These are phyloP conservation scores for Diaporthe ilicicola DNA, from an alignment of 2,329 filamentous ascomycete genomes.

Conservation along the genomic window DNA sequence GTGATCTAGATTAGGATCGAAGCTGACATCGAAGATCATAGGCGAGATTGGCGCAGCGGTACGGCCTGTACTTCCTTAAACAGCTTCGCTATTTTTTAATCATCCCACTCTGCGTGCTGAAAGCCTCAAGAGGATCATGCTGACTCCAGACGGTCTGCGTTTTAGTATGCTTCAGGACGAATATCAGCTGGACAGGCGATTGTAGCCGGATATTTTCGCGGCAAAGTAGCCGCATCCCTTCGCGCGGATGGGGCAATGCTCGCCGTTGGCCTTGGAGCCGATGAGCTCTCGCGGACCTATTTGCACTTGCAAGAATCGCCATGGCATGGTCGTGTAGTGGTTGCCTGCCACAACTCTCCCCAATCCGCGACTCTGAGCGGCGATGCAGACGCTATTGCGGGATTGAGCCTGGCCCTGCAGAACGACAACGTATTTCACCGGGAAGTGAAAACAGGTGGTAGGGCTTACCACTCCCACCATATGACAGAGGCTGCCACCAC, in stretches of 20 bases:
- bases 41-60: not conserved
- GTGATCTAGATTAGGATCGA: too few species aligned
- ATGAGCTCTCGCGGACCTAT: too few species aligned
- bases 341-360: constrained; percentile 31
- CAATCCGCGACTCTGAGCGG: constrained; percentile 27
- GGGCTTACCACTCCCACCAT: not conserved
- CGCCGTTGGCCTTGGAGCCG: not conserved
- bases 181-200: not conserved
- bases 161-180: not conserved
- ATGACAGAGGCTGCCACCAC: not conserved
- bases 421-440: not conserved
- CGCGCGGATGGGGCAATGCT: not conserved
- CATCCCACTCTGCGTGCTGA: too few species aligned
- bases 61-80: not conserved
- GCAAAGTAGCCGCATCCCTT: not conserved
- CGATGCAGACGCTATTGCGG: not conserved
- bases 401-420: not conserved
- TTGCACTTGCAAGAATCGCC: not conserved
- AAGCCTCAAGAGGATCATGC: too few species aligned
- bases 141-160: too few species aligned
- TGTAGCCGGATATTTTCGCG: not conserved
- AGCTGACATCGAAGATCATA: too few species aligned
- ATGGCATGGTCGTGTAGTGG: not conserved
- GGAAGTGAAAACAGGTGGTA: not conserved
- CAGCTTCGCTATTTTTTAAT: too few species aligned